Evolutionary conservation across 495 filamentous ascomycete species (phyloP), one percentile per base, ranked within the genome.

Genomic region (Penicillium simplicissimum): DNA sequence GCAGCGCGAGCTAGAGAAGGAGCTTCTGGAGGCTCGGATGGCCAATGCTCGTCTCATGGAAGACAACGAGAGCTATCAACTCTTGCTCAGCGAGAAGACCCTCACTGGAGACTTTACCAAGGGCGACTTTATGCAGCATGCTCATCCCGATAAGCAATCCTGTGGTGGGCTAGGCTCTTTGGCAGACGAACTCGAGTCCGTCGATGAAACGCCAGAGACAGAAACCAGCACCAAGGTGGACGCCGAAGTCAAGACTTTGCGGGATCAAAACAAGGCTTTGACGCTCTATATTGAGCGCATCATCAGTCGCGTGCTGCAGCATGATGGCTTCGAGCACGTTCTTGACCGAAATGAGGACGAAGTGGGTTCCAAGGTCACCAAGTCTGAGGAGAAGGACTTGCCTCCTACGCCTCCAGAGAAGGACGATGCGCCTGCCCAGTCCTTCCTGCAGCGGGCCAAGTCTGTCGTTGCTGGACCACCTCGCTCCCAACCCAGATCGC

Each of bases 251-350:
- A 92, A 90, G 73, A 78, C 82, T n/a, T 77, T 90, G 25, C 95
- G 92, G 75, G 93, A 96, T 63, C 89, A 97, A 74, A 98, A 98
- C 80, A 98, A 97, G 74, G 95, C 95, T 45, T 78, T 98, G 62
- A 96, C 93, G 3, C 82, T 97, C 35, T 98, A 98, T 74, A 97
- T 98, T 74, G 96, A 97, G 82, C 94, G 92, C 70, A 97, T 98
- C 71, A 97, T 98, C 68, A 93, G 92, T 73, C 89, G 95, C 21
- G 84, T 98, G 17, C 81, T 98, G 40, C 89, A 95, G 67, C 91
- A 97, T 77, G 90, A 97, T 67, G 93, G 93, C 51, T 97, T 96
- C 55, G 95, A 98, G 72, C 84, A 88, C 60, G 93, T 98, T 51
- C 82, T 98, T 45, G 79, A 81, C 55, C 73, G 73, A 61, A 79